Conservation (phyloP, 148 eudicot genomes). For the Chenopodium suecicum region DNA sequence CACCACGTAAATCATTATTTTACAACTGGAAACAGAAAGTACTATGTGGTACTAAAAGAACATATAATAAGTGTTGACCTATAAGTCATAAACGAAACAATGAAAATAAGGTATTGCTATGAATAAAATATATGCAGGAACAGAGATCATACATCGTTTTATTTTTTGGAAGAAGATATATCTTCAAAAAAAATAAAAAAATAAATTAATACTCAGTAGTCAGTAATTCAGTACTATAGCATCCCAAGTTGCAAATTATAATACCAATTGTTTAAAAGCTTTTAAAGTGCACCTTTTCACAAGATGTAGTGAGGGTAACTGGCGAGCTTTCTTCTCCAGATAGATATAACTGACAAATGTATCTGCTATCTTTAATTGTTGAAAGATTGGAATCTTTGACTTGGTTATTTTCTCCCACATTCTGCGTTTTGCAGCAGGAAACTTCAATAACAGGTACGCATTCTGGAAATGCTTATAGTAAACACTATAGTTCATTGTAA, state of each 20-base stretch:
- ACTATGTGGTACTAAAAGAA: background rate
- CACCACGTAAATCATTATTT: background rate
- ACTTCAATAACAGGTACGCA: constrained; percentile 6
- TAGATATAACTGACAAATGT: constrained; percentile 50
- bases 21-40: background rate
- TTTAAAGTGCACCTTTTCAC: constrained; percentile 49
- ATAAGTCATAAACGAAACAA: background rate
- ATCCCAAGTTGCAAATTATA: constrained; percentile 11
- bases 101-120: background rate
- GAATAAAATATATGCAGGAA: background rate
- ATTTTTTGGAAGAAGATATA: too few relatives aligned
- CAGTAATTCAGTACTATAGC: too few relatives aligned
- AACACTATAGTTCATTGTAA: background rate
- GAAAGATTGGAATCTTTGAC: constrained; percentile 26
- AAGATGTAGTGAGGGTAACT: constrained; percentile 41
- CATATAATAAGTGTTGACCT: background rate
- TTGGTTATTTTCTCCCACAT: constrained; percentile 27
- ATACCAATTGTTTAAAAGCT: background rate
- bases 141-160: background rate
- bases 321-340: constrained; percentile 67
- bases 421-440: constrained; percentile 28
- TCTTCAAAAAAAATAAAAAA: too few relatives aligned
- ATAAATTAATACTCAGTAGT: background rate
- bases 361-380: constrained; percentile 36
- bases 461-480: background rate